Evolutionary conservation across 139 green algal genomes (phyloP).

Genomic region (Chlamydomonas urium): DNA sequence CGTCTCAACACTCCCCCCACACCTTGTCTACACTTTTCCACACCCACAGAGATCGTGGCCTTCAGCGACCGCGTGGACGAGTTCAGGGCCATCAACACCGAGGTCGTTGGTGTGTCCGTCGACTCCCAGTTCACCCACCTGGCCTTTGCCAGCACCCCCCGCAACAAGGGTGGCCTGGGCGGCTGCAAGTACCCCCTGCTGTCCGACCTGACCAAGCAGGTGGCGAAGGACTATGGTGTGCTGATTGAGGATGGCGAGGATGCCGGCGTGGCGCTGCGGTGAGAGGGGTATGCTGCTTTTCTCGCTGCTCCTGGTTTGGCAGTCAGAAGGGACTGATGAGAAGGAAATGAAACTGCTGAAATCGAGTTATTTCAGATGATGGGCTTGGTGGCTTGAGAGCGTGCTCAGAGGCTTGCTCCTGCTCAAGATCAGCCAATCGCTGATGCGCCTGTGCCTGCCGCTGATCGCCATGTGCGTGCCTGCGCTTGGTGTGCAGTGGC

Average conservation of each 20-base stretch:
- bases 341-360: background rate
- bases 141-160: conserved; percentile 92
- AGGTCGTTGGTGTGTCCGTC: conserved; percentile 84
- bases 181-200: conserved; percentile 95
- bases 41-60: conserved; percentile 97
- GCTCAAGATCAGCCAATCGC: too few relatives aligned
- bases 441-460: too few relatives aligned
- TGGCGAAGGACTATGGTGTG: conserved; percentile 81
- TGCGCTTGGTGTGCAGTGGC: conserved; percentile 49
- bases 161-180: conserved; percentile 86
- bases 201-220: conserved; percentile 90
- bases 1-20: too few relatives aligned
- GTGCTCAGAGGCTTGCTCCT: too few relatives aligned
- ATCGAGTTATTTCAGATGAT: too few relatives aligned
- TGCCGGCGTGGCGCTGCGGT: conserved; percentile 62
- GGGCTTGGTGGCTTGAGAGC: too few relatives aligned
- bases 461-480: too few relatives aligned
- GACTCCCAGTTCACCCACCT: conserved; percentile 97
- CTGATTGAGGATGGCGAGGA: conserved; percentile 76
- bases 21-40: too few relatives aligned
- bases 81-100: conserved; percentile 82
- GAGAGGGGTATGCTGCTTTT: conserved; percentile 12
- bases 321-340: too few relatives aligned
- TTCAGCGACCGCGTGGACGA: conserved; percentile 92
- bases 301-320: too few relatives aligned